Conservation (phyloP, 305 asterid species). For the Fraxinus platypoda region DNA sequence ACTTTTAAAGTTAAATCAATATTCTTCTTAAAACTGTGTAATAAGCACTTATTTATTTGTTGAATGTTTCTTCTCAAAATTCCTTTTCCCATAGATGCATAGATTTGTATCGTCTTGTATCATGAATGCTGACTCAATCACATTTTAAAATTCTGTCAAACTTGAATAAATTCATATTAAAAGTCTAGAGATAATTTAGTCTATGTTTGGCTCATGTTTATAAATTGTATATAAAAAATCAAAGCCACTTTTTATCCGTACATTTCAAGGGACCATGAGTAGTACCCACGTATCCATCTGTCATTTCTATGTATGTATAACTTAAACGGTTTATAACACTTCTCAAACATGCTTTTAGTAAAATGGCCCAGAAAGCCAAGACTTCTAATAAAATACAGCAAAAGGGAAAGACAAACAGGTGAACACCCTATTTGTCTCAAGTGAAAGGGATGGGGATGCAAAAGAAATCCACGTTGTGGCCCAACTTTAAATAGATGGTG, state of each 20-base stretch:
- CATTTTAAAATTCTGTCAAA: background rate
- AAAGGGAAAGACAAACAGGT: background rate
- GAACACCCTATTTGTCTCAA: background rate
- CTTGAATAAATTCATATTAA: background rate
- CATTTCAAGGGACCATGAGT: background rate
- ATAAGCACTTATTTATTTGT: background rate
- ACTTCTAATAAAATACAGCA: background rate
- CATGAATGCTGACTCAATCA: background rate
- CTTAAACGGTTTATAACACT: background rate
- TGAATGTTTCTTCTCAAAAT: background rate
- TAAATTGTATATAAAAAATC: background rate
- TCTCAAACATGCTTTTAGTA: background rate
- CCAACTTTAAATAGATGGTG: background rate
- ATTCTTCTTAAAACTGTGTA: background rate
- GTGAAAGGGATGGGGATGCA: background rate
- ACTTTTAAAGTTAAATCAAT: background rate
- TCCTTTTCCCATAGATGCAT: background rate
- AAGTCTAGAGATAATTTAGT: background rate
- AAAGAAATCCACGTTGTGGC: background rate
- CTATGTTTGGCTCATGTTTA: background rate
- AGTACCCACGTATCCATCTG: background rate
- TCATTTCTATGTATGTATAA: background rate
- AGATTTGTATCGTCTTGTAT: background rate
- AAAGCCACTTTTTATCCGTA: background rate
- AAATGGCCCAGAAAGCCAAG: background rate